Conservation (phyloP, 495 filamentous ascomycete species). For the Penicillium silybi region DNA sequence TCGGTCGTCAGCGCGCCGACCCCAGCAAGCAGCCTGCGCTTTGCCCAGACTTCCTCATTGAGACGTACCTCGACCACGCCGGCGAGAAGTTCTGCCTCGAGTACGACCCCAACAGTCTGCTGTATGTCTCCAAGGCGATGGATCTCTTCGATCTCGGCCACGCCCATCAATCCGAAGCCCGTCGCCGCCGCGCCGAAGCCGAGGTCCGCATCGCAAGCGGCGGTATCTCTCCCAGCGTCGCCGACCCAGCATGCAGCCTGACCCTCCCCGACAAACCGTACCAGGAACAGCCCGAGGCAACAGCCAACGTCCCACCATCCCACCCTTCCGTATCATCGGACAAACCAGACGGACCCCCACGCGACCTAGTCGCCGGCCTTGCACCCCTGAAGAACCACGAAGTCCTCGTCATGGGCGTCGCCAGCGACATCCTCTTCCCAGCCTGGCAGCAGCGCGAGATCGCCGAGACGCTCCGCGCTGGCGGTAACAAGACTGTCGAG, state of each 20-base stretch:
- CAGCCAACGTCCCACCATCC: slow-evolving; percentile 24
- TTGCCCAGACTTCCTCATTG: slow-evolving; percentile 95
- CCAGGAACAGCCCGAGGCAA: slow-evolving; percentile 62
- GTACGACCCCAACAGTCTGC: slow-evolving; percentile 92
- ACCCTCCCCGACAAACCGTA: slow-evolving; percentile 83
- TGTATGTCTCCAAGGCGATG: slow-evolving; percentile 99
- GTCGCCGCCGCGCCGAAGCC: slow-evolving; percentile 45
- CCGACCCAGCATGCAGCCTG: slow-evolving; percentile 65
- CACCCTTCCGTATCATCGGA: slow-evolving; percentile 19
- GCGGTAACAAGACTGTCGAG: slow-evolving; percentile 73
- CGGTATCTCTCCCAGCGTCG: slow-evolving; percentile 14
- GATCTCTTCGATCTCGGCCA: slow-evolving; percentile 91
- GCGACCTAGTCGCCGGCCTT: slow-evolving; percentile 76
- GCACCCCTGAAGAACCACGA: slow-evolving; percentile 66
- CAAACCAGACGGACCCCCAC: slow-evolving; percentile 47
- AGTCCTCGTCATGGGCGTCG: slow-evolving; percentile 86
- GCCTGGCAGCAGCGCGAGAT: slow-evolving; percentile 98
- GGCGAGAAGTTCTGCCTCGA: slow-evolving; percentile 99
- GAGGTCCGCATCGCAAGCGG: slow-evolving; percentile 44
- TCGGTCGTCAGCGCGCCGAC: slow-evolving; percentile 85
- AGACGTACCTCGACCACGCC: slow-evolving; percentile 97
- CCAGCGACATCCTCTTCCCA: slow-evolving; percentile 94
- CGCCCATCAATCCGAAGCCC: slow-evolving; percentile 55
- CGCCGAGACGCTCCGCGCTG: slow-evolving; percentile 71
- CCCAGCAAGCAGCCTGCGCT: slow-evolving; percentile 80